Evolutionary conservation across 2,329 filamentous ascomycete genomes (phyloP), one percentile per base, ranked within the genome.

Genomic region (Leptographium lundbergii): DNA sequence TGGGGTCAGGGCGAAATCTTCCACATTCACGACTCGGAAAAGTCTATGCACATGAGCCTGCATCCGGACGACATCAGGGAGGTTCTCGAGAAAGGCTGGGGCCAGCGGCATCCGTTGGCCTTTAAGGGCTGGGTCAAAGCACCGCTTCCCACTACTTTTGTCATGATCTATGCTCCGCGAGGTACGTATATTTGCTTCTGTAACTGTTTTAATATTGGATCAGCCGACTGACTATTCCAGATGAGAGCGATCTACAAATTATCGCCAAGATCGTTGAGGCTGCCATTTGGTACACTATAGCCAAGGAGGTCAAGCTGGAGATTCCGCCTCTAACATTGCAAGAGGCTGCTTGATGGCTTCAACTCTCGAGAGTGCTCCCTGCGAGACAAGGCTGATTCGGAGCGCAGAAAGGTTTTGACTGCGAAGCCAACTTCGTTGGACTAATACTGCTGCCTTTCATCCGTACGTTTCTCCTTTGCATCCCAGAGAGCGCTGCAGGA

Each of bases 101-200:
- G 87, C 1, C 84, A 95, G 73, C 73, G 81, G 36, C 83, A 85
- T 63, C 83, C 81, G 1, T 71, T 91, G 58, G 85, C 88, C 9
- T 81, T 82, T 66, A 85, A 82, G 58, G 81, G 82, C 51, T 84
- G 81, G 75, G 79, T 85, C 63, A 76, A 77, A 62, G 79, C 82
- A 67, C 87, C 87, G 56, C 84, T 94, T 59, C 88, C 89, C 0
- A 73, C 77, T 4, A 85, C 87, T 50, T 95, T 95, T 70, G 76
- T 89, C 60, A 85, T 95, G 82, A 77, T 95, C 5, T 95, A 95
- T 72, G 88, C 89, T 22, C 89, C 90, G 2, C 75, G 87, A 66
- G 73, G 79, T 74, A 11, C 10, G 34, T 22, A 32, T 6, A 36
- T 6, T 29, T 19, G 36, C 65, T 34, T 6, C 13, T 54, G n/a